These are phyloP conservation scores for Thinopyrum elongatum DNA, from an alignment of 176 grass and related monocot species.

Conservation along the genomic window DNA sequence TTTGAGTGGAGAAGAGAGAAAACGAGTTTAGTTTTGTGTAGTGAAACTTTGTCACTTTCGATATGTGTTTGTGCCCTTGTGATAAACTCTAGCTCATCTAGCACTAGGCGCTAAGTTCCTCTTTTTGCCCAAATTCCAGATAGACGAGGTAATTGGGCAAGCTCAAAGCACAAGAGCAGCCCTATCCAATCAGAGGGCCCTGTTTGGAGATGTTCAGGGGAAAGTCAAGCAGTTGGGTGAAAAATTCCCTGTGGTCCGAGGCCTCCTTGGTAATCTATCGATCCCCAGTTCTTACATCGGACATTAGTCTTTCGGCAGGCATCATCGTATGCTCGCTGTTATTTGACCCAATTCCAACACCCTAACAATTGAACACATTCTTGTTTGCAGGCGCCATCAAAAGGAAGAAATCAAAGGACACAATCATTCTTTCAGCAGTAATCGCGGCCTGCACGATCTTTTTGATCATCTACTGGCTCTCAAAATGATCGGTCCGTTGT, in stretches of 20 bases:
- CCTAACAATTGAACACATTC: background rate
- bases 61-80: background rate
- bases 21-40: background rate
- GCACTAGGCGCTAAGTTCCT: background rate
- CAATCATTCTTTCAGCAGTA: conserved; percentile 90
- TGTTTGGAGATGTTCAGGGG: conserved; percentile 87
- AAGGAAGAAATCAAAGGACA: conserved; percentile 96
- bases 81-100: background rate
- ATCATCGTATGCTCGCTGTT: background rate
- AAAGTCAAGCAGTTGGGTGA: conserved; percentile 97
- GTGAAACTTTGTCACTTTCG: background rate
- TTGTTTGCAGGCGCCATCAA: conserved; percentile 75
- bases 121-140: conserved; percentile 36
- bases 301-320: background rate
- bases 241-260: conserved; percentile 85
- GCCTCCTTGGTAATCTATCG: conserved; percentile 67
- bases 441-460: conserved; percentile 89
- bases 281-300: background rate
- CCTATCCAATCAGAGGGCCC: conserved; percentile 52
- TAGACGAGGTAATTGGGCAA: conserved; percentile 95
- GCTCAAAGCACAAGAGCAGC: conserved; percentile 79
- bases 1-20: background rate
- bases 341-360: background rate
- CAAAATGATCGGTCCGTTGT: conserved; percentile 51
- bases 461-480: conserved; percentile 94